Base-by-base conservation (phyloP, 805 yeast species). In the Ogataea polymorpha region DNA sequence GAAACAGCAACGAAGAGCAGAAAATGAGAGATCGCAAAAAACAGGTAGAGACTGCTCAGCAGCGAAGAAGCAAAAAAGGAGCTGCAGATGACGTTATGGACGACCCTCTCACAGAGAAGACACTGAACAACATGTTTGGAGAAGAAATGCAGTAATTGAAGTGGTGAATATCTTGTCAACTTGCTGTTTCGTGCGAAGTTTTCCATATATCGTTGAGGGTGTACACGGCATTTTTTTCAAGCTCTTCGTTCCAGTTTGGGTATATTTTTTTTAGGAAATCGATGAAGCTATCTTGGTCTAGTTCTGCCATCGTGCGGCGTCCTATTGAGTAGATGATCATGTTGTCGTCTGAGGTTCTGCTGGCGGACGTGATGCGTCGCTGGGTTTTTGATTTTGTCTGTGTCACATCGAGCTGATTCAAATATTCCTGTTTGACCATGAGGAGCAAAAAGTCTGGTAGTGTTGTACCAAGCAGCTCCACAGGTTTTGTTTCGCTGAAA, bases 51-150 rank as follows among this genome's bases (percentile, higher is more conserved):
- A 72, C 61, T 37, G 57, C 57, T 16, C 70, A 71, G 49, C 79
- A 69, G 63, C 78, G 72, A 68, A 75, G 65, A 44, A 54, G 50
- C 4, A 65, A 61, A 26, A 50, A 45, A 13, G 59, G 53, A 10
- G 60, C 58, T 2, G 43, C 32, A 14, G 49, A 42, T 25, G 84
- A 82, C 60, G 71, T 82, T 15, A 70, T 82, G 73, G 82, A 80
- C 59, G 88, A 82, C 58, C 88, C 88, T n/a, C 71, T 71, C 39
- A 71, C 79, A 5, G 89, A 82, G 54, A 81, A 78, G 51, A 83
- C 86, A 2, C 63, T 82, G 46, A 77, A 77, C 42, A 75, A 70
- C 46, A 58, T 82, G 37, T 79, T 79, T 61, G 81, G 77, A 11
- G 77, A 69, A 12, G 50, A 68, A 12, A 34, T 40, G 42, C 35